Evolutionary conservation across 345 rosid species (phyloP), one percentile per base, ranked within the genome.

Genomic region (Dovyalis caffra): DNA sequence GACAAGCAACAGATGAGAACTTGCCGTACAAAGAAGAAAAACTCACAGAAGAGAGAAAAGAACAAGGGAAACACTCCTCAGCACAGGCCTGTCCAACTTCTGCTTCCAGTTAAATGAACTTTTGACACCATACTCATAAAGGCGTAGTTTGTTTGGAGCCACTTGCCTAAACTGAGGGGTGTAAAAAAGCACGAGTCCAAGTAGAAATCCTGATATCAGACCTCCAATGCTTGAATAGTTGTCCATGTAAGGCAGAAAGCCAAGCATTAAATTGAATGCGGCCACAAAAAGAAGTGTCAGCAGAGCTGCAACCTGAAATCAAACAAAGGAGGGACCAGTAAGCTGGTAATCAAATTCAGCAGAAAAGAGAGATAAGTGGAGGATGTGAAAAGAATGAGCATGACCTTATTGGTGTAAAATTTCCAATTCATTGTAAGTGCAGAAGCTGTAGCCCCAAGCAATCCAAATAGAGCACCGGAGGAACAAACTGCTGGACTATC

Each of bases 171-270:
- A 73, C 72, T 81, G 88, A 78, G 97, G 97, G 31, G 88, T 82
- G 81, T 84, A 87, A 49, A 92, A 37, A 75, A 92, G 83, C 60
- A 78, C 88, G 64, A 92, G 79, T 38, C 99, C 99, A 51, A 94
- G 92, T 51, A 92, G 88, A 51, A 86, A 58, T 69, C 97, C 97
- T 21, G 97, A 87, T 56, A 90, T 51, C 75, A 95, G 82, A 56
- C 97, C 97, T 26, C 95, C 99, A 63, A 89, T 84, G 80, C 82
- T 91, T 20, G 97, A 84, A 69, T 90, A 92, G 72, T 90, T 95
- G 85, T 83, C 90, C 37, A 86, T 65, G 67, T 79, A 87, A 40
- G 97, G 97, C 35, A 94, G 89, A 84, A 95, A 85, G 29, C 99
- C 94, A 62, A 91, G 75, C 72, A 81, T 78, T 69, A 90, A 82